Conservation (phyloP, 1,139 yeast species). For the Magnusiomyces magnusii region DNA sequence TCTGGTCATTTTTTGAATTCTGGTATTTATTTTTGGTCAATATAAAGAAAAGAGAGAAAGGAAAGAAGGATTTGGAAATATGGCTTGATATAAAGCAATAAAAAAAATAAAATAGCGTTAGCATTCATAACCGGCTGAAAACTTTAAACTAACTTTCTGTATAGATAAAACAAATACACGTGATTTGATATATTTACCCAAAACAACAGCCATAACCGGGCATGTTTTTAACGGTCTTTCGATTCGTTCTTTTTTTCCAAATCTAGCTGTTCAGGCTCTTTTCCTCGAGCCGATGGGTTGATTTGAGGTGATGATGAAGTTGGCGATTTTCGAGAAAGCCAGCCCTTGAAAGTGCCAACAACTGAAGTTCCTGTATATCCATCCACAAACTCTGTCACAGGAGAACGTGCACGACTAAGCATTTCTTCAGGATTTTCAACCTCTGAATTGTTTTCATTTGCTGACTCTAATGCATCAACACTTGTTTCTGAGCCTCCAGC, state of each 20-base stretch:
- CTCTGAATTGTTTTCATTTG: conserved; percentile 3
- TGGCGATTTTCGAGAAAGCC: conserved; percentile 46
- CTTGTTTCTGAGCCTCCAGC: conserved; percentile 3
- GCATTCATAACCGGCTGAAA: too few relatives aligned
- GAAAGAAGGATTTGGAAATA: too few relatives aligned
- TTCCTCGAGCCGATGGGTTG: not conserved
- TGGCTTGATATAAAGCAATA: too few relatives aligned
- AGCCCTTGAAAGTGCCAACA: conserved; percentile 56
- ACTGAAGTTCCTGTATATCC: conserved; percentile 46
- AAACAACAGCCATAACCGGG: too few relatives aligned
- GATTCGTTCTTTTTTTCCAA: too few relatives aligned
- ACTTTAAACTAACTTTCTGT: too few relatives aligned
- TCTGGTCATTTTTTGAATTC: conserved; percentile 6
- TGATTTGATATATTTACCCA: too few relatives aligned
- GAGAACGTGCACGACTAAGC: conserved; percentile 35
- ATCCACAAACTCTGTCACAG: conserved; percentile 58
- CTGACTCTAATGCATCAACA: not conserved
- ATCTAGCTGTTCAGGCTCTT: not conserved
- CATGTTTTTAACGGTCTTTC: too few relatives aligned
- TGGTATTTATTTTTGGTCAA: too few relatives aligned
- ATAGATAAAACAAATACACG: too few relatives aligned
- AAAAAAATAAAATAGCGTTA: too few relatives aligned
- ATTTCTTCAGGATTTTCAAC: not conserved
- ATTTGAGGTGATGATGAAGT: conserved; percentile 10
- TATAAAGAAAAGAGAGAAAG: not conserved